phyloP scores from a whole-genome alignment of 257 asterid genomes.

The Primulina eburnea region DNA sequence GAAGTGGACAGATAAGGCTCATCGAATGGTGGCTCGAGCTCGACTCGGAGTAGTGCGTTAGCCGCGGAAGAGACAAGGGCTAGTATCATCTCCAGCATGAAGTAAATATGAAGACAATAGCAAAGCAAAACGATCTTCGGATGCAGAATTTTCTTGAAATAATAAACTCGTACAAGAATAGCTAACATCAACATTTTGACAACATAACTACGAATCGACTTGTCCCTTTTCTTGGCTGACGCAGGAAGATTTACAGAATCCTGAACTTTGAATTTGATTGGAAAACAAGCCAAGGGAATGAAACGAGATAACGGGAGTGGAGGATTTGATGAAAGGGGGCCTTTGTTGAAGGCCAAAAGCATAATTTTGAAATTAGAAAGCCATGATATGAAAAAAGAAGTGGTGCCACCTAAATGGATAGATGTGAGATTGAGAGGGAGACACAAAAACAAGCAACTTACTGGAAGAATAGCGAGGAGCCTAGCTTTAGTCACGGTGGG shows the following conservation, averaged over 20 bases:
- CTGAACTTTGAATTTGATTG: constrained; percentile 32
- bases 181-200: constrained; percentile 28
- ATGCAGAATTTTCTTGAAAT: constrained; percentile 26
- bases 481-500: constrained; percentile 30
- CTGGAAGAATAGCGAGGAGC: constrained; percentile 37
- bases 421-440: constrained; percentile 53
- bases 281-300: constrained; percentile 53
- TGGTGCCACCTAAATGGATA: constrained; percentile 42
- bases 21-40: constrained; percentile 49
- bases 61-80: constrained; percentile 28
- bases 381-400: constrained; percentile 59
- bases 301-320: constrained; percentile 36
- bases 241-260: not conserved
- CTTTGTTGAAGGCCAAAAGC: constrained; percentile 44
- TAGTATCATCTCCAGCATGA: constrained; percentile 39
- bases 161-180: constrained; percentile 22
- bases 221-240: constrained; percentile 1
- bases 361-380: constrained; percentile 49
- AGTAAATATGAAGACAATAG: constrained; percentile 43
- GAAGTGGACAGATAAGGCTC: constrained; percentile 53
- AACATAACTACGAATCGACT: constrained; percentile 2
- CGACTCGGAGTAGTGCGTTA: constrained; percentile 18
- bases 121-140: constrained; percentile 26
- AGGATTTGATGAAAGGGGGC: constrained; percentile 40
- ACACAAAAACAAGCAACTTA: constrained; percentile 33